These are phyloP conservation scores for Picochlorum sp. DNA, from an alignment of 139 green algal genomes.

Conservation along the genomic window DNA sequence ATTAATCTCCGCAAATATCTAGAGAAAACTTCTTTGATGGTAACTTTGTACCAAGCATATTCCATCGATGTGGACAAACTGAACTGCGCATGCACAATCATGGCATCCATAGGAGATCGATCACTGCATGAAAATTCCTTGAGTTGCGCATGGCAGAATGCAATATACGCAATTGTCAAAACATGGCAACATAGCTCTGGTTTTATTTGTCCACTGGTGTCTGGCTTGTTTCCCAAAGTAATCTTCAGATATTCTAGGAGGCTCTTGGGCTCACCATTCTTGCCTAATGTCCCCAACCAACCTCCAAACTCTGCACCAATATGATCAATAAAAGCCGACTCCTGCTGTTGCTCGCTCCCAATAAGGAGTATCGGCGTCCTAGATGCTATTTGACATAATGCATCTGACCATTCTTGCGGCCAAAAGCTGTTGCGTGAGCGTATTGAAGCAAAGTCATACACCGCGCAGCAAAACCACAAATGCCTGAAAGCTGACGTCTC, in stretches of 20 bases:
- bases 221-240: not conserved
- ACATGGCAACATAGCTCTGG: constrained; percentile 23
- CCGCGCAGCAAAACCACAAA: constrained; percentile 57
- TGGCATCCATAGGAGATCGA: not conserved
- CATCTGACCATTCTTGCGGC: constrained; percentile 23
- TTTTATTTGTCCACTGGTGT: not conserved
- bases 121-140: not conserved
- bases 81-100: not conserved
- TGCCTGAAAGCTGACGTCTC: constrained; percentile 43
- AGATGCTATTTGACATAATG: constrained; percentile 24
- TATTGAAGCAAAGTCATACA: constrained; percentile 40
- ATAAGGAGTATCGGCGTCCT: constrained; percentile 27
- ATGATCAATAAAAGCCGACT: constrained; percentile 18
- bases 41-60: constrained; percentile 9
- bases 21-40: not conserved
- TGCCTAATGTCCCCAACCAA: constrained; percentile 21
- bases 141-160: not conserved
- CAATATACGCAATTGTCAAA: constrained; percentile 17
- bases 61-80: not conserved
- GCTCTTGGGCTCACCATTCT: not conserved
- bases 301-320: constrained; percentile 18
- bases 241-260: not conserved
- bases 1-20: constrained; percentile 10
- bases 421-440: not conserved
- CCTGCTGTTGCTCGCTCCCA: constrained; percentile 17